Evolutionary conservation across 371 early-diverging fungal species (phyloP).

Genomic region (Parasitella parasitica): DNA sequence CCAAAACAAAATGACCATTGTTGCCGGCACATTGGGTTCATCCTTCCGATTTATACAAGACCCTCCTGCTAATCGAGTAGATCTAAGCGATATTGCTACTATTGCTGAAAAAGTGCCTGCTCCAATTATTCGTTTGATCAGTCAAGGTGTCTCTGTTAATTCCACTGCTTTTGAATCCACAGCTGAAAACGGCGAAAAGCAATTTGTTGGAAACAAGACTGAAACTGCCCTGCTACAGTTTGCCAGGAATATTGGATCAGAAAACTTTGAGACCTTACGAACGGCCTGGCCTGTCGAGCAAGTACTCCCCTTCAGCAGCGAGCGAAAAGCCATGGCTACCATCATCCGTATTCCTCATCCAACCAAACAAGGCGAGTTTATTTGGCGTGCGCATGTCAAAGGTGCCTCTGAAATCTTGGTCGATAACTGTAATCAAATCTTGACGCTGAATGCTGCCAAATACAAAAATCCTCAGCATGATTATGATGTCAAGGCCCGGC

Average conservation of each 20-base stretch:
- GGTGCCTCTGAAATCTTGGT: constrained; percentile 90
- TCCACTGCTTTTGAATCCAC: constrained; percentile 75
- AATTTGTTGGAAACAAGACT: constrained; percentile 55
- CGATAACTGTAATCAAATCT: constrained; percentile 28
- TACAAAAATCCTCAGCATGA: constrained; percentile 27
- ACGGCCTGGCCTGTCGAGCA: constrained; percentile 51
- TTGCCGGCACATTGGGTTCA: constrained; percentile 54
- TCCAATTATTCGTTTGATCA: constrained; percentile 33
- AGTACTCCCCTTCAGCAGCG: constrained; percentile 82
- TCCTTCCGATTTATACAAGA: constrained; percentile 33
- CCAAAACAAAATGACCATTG: constrained; percentile 85
- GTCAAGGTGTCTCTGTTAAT: constrained; percentile 73
- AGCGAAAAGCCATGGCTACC: constrained; percentile 87
- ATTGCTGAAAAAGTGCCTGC: constrained; percentile 26
- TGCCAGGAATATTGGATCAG: constrained; percentile 45
- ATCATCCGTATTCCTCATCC: constrained; percentile 56
- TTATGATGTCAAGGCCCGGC: constrained; percentile 52
- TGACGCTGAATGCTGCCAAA: constrained; percentile 31
- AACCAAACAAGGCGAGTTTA: constrained; percentile 19
- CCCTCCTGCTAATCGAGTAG: constrained; percentile 27
- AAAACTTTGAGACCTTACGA: constrained; percentile 43
- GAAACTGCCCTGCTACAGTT: constrained; percentile 84
- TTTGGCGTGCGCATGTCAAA: constrained; percentile 75
- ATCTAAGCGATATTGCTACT: constrained; percentile 34
- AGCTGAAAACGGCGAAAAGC: constrained; percentile 34